Percentiles rank a stretch among this genome's conserved stretches.
Conservation (phyloP, 2,329 filamentous ascomycete genomes). For the Fusarium devonianum region DNA sequence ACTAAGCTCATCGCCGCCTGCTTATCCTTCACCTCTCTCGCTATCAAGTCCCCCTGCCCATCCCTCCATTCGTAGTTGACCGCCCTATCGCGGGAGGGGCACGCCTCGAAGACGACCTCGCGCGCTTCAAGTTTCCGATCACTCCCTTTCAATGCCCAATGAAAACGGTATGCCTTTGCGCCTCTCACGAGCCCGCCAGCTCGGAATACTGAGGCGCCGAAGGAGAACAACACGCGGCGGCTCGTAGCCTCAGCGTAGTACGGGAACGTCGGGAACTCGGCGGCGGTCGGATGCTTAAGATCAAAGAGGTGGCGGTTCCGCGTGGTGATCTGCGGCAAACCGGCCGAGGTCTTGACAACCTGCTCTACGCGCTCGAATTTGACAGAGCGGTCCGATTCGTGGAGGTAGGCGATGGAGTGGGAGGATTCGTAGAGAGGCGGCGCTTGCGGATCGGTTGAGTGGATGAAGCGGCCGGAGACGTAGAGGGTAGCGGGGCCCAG, state of each 20-base stretch:
- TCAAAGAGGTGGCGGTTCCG: conserved; percentile 47
- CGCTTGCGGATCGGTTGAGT: conserved; percentile 40
- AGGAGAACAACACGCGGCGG: conserved; percentile 40
- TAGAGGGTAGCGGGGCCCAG: conserved; percentile 45
- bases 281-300: conserved; percentile 44
- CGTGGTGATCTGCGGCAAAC: conserved; percentile 38
- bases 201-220: conserved; percentile 43
- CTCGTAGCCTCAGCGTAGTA: conserved; percentile 46
- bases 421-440: conserved; percentile 49
- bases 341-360: conserved; percentile 33
- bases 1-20: conserved; percentile 42
- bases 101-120: conserved; percentile 42
- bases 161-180: conserved; percentile 41
- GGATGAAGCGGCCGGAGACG: conserved; percentile 46
- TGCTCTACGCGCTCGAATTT: conserved; percentile 45
- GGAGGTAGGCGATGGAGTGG: conserved; percentile 44
- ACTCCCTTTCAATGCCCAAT: conserved; percentile 39
- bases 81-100: conserved; percentile 33
- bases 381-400: conserved; percentile 44
- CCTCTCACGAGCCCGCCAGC: conserved; percentile 32
- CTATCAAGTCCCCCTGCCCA: conserved; percentile 38
- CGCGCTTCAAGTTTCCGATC: conserved; percentile 36
- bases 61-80: conserved; percentile 48
- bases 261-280: conserved; percentile 41
- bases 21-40: conserved; percentile 43